These are phyloP conservation scores for Bipolaris zeicola DNA, from an alignment of 2,329 filamentous ascomycete species.

Conservation along the genomic window DNA sequence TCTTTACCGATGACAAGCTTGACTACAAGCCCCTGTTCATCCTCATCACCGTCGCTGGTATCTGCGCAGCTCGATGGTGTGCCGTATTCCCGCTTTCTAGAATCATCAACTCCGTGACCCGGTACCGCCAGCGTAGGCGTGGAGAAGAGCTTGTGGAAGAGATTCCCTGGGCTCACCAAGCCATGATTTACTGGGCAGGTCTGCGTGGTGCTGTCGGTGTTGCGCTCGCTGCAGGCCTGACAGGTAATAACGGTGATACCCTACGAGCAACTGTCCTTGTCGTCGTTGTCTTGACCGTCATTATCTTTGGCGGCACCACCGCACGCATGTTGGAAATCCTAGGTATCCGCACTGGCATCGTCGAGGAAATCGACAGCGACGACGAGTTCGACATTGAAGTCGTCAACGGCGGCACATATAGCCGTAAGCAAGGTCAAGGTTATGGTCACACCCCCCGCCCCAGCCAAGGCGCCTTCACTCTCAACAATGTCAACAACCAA, in stretches of 20 bases:
- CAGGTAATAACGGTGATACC: constrained; percentile 78
- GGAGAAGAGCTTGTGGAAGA: constrained; percentile 75
- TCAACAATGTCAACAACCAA: constrained; percentile 57
- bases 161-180: constrained; percentile 91
- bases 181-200: constrained; percentile 99
- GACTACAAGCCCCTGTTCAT: constrained; percentile 95
- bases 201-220: constrained; percentile 95
- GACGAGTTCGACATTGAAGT: constrained; percentile 97
- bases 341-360: constrained; percentile 93
- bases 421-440: constrained; percentile 76
- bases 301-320: constrained; percentile 97
- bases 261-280: constrained; percentile 95
- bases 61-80: constrained; percentile 89
- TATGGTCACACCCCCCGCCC: constrained; percentile 77
- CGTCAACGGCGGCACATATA: constrained; percentile 70
- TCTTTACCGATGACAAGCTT: constrained; percentile 88
- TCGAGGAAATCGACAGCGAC: constrained; percentile 96
- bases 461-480: constrained; percentile 59
- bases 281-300: constrained; percentile 95
- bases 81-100: constrained; percentile 92
- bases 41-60: constrained; percentile 86
- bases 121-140: constrained; percentile 78
- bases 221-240: constrained; percentile 85
- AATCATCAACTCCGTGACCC: constrained; percentile 89
- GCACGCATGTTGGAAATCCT: constrained; percentile 97